Evolutionary conservation across 805 yeast genomes (phyloP).

Genomic region (Metschnikowia bowlesiae): DNA sequence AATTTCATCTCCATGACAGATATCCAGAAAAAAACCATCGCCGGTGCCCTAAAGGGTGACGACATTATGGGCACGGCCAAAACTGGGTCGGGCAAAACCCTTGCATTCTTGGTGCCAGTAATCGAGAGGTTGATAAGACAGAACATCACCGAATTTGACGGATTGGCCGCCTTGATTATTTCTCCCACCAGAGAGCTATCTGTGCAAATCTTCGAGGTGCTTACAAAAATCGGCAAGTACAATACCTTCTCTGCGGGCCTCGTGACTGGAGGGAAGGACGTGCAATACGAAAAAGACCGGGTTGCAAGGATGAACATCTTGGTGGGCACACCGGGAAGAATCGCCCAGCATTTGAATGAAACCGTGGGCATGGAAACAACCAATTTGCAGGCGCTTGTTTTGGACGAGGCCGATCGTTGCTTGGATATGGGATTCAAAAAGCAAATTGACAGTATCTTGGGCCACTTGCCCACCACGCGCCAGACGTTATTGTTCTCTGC

Average conservation of each 20-base stretch:
- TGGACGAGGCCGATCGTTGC: constrained; percentile 92
- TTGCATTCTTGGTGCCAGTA: constrained; percentile 80
- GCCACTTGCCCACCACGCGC: constrained; percentile 71
- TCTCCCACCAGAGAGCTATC: constrained; percentile 93
- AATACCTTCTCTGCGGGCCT: constrained; percentile 81
- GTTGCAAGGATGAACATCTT: constrained; percentile 73
- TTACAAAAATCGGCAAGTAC: constrained; percentile 72
- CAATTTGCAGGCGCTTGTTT: constrained; percentile 70
- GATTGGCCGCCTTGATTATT: constrained; percentile 83
- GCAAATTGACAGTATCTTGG: constrained; percentile 74
- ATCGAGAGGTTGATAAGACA: constrained; percentile 65
- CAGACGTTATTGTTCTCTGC: constrained; percentile 87
- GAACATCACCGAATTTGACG: constrained; percentile 78
- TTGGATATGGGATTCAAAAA: constrained; percentile 90
- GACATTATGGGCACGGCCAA: constrained; percentile 86
- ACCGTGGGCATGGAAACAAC: constrained; percentile 72
- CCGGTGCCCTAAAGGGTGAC: constrained; percentile 66
- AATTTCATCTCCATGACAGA: constrained; percentile 79
- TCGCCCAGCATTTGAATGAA: constrained; percentile 87
- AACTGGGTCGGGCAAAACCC: constrained; percentile 88
- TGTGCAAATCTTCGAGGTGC: constrained; percentile 83
- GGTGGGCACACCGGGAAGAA: constrained; percentile 89
- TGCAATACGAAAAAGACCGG: constrained; percentile 74
- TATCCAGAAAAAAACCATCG: constrained; percentile 77
- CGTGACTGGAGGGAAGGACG: constrained; percentile 92